Evolutionary conservation across 2,329 filamentous ascomycete species (phyloP).

Genomic region (Pseudogymnoascus sp.): DNA sequence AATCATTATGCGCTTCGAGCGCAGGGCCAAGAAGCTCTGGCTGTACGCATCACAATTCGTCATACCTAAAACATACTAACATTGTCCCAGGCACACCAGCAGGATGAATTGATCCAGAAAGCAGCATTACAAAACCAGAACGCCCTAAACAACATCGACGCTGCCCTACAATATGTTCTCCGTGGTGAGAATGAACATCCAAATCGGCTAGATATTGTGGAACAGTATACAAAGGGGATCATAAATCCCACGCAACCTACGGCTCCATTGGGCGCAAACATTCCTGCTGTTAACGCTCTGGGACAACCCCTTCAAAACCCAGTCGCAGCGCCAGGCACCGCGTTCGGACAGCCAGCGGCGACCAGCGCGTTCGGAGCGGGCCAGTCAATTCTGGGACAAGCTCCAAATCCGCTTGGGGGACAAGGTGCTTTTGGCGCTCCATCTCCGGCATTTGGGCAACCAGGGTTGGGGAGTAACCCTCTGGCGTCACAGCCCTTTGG

Average conservation of each 20-base stretch:
- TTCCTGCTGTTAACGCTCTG: constrained; percentile 23
- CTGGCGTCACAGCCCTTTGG: constrained; percentile 13
- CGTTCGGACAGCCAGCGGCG: constrained; percentile 10
- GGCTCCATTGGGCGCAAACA: neutral
- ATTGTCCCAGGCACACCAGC: constrained; percentile 45
- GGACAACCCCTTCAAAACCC: constrained; percentile 19
- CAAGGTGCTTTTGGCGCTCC: constrained; percentile 25
- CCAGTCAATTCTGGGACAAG: constrained; percentile 30
- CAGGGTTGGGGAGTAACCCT: constrained; percentile 1
- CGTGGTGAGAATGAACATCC: constrained; percentile 62
- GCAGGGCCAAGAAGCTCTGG: constrained; percentile 20
- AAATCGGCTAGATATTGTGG: constrained; percentile 61
- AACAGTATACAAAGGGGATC: constrained; percentile 34
- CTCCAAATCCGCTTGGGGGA: constrained; percentile 26
- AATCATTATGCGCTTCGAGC: constrained; percentile 55
- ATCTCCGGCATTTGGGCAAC: constrained; percentile 9
- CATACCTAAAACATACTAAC: constrained; percentile 12
- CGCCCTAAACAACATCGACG: constrained; percentile 60
- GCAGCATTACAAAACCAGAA: constrained; percentile 64
- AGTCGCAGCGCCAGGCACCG: too few species aligned
- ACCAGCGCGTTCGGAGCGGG: constrained; percentile 31
- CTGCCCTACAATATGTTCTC: constrained; percentile 62
- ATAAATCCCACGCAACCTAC: neutral
- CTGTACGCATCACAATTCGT: constrained; percentile 20
- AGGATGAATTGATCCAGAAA: constrained; percentile 52